These are phyloP conservation scores for Grigorovia yakushimaensis DNA, from an alignment of 805 yeast species.

Conservation along the genomic window DNA sequence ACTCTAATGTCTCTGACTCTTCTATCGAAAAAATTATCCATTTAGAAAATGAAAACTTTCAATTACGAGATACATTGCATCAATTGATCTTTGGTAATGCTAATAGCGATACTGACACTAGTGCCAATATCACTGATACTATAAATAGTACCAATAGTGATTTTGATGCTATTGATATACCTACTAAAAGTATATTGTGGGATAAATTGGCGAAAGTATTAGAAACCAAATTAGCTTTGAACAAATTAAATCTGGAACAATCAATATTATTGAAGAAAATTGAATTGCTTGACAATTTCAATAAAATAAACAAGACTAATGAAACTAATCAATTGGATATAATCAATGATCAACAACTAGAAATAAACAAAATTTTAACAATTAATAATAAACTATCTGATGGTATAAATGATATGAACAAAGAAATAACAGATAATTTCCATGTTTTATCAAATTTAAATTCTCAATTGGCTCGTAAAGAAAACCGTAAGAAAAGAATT, in stretches of 20 bases:
- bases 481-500: background rate
- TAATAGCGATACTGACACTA: background rate
- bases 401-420: background rate
- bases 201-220: background rate
- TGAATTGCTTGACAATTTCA: background rate
- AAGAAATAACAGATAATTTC: background rate
- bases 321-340: background rate
- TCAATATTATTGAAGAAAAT: background rate
- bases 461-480: background rate
- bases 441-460: background rate
- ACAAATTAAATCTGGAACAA: background rate
- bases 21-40: background rate
- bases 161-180: background rate
- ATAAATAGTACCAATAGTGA: background rate
- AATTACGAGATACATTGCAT: background rate
- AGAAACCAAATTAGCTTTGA: background rate
- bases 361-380: background rate
- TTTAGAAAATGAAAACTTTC: background rate
- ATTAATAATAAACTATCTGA: background rate
- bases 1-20: background rate
- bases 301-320: background rate
- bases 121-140: background rate
- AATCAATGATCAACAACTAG: background rate
- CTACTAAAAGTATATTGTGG: background rate
- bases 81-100: background rate